Conservation (phyloP, 805 yeast genomes). For the Zygotorulaspora danielsina region DNA sequence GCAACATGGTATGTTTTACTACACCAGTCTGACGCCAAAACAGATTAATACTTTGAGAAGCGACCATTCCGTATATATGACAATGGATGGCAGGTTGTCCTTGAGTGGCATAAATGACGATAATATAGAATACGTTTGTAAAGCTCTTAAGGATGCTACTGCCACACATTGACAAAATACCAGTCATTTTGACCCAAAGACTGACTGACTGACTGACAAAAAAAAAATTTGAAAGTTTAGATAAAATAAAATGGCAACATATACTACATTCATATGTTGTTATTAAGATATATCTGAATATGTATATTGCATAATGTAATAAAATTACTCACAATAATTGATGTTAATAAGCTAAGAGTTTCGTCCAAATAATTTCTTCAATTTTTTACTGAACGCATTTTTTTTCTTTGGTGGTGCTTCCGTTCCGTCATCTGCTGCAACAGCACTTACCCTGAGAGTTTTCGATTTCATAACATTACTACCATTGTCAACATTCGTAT, state of each 20-base stretch:
- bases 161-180: too few relatives aligned
- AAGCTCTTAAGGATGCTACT: slow-evolving; percentile 13
- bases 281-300: background rate
- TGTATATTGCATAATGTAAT: background rate
- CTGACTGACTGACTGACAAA: too few relatives aligned
- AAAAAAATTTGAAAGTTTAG: too few relatives aligned
- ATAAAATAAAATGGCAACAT: background rate
- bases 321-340: background rate
- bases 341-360: slow-evolving; percentile 6
- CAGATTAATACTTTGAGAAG: slow-evolving; percentile 70
- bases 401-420: slow-evolving; percentile 28
- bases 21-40: slow-evolving; percentile 69
- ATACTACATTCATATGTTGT: too few relatives aligned
- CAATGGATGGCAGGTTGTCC: slow-evolving; percentile 87
- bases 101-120: slow-evolving; percentile 80
- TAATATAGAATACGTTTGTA: slow-evolving; percentile 60
- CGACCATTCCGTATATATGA: slow-evolving; percentile 75
- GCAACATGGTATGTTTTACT: slow-evolving; percentile 96
- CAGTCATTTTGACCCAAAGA: too few relatives aligned
- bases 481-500: slow-evolving; percentile 7
- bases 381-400: slow-evolving; percentile 35
- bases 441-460: slow-evolving; percentile 6
- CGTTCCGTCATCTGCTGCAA: background rate
- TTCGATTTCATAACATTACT: slow-evolving; percentile 8
- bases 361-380: slow-evolving; percentile 42